These are phyloP conservation scores for Debaryomyces nepalensis DNA, from an alignment of 1,139 yeast genomes.

Conservation along the genomic window DNA sequence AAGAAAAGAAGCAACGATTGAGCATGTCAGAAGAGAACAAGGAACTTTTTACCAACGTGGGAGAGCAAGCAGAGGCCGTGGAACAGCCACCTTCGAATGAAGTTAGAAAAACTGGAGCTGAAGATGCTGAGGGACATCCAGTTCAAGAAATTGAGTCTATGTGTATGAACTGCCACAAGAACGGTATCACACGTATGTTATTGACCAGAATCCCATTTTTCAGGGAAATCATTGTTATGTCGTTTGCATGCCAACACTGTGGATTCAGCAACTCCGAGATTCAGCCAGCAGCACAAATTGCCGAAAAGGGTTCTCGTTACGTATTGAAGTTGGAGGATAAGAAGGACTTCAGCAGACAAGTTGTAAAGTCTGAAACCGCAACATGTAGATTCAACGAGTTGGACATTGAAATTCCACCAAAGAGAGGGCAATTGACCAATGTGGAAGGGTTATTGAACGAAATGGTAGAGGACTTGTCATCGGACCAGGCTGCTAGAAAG, in stretches of 20 bases:
- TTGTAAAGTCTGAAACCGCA: slow-evolving; percentile 89
- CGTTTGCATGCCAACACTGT: slow-evolving; percentile 96
- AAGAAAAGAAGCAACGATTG: slow-evolving; percentile 22
- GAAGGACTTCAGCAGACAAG: slow-evolving; percentile 84
- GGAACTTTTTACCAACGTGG: slow-evolving; percentile 41
- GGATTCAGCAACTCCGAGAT: slow-evolving; percentile 88
- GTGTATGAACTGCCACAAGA: slow-evolving; percentile 93
- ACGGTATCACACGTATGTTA: slow-evolving; percentile 81
- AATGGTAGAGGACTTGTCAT: slow-evolving; percentile 78
- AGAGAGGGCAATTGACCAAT: slow-evolving; percentile 90
- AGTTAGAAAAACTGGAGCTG: slow-evolving; percentile 58
- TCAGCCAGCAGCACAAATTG: slow-evolving; percentile 90
- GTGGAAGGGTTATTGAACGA: slow-evolving; percentile 87
- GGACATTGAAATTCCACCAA: slow-evolving; percentile 94
- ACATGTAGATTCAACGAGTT: slow-evolving; percentile 81
- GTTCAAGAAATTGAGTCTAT: slow-evolving; percentile 93
- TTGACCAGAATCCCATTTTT: slow-evolving; percentile 91
- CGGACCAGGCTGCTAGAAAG: slow-evolving; percentile 83
- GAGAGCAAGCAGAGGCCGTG: slow-evolving; percentile 55
- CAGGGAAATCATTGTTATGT: slow-evolving; percentile 90
- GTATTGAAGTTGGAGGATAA: slow-evolving; percentile 69
- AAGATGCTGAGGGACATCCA: slow-evolving; percentile 91
- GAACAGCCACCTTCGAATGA: slow-evolving; percentile 21
- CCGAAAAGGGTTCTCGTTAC: slow-evolving; percentile 84
- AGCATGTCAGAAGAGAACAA: slow-evolving; percentile 18